A percentile compares a stretch with the other conserved stretches of the same genome.
Evolutionary conservation across 495 filamentous ascomycete species (phyloP).

Genomic region (Aspergillus homomorphus): DNA sequence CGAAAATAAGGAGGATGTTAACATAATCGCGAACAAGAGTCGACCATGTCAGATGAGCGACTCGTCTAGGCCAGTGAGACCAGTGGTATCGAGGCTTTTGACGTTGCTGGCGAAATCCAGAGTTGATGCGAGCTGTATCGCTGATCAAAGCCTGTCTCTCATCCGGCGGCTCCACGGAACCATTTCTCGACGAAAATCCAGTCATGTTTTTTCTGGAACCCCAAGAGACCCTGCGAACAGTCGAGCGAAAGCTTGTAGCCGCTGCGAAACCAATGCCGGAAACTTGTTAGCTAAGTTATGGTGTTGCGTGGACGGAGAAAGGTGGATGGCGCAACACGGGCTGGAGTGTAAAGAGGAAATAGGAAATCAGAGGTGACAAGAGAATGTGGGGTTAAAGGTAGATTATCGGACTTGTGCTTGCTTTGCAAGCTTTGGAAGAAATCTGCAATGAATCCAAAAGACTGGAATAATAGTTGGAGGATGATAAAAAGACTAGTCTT

Average conservation of each 20-base stretch:
- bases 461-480: neutral
- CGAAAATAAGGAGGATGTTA: conserved; percentile 84
- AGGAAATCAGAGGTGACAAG: neutral
- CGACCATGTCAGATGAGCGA: conserved; percentile 48
- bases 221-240: conserved; percentile 35
- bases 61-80: conserved; percentile 55
- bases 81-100: conserved; percentile 41
- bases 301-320: neutral
- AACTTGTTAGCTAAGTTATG: conserved; percentile 10
- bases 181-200: conserved; percentile 25
- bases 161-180: conserved; percentile 20
- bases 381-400: neutral
- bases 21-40: conserved; percentile 68
- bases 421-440: neutral
- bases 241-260: conserved; percentile 28
- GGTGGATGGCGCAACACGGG: neutral
- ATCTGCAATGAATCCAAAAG: neutral
- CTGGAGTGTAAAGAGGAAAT: conserved; percentile 10
- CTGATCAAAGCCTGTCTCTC: conserved; percentile 36
- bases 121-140: conserved; percentile 20
- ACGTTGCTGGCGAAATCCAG: conserved; percentile 25
- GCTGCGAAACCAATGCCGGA: conserved; percentile 15
- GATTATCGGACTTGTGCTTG: neutral
- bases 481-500: conserved; percentile 4
- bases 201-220: conserved; percentile 34